phyloP scores from a whole-genome alignment of 1,139 yeast genomes.

The Arxiozyma bovina region DNA sequence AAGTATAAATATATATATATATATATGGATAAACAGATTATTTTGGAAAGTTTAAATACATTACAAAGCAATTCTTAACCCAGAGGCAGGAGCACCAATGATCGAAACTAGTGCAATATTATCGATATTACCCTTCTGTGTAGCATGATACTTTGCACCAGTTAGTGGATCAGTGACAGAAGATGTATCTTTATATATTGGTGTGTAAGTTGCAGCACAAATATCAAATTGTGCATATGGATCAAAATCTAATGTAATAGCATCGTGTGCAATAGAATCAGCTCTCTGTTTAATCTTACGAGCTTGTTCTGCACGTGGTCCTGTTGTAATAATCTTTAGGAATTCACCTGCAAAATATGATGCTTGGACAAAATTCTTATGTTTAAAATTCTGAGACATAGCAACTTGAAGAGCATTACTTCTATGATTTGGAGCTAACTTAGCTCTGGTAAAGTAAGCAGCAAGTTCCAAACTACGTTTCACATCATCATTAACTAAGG shows the following conservation, averaged over 20 bases:
- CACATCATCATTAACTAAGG: constrained; percentile 57
- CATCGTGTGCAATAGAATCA: constrained; percentile 74
- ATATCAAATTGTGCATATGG: constrained; percentile 85
- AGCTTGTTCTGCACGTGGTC: constrained; percentile 86
- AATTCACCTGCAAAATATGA: constrained; percentile 83
- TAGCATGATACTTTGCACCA: constrained; percentile 76
- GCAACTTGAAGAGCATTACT: constrained; percentile 90
- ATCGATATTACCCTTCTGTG: constrained; percentile 73
- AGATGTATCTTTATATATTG: constrained; percentile 73
- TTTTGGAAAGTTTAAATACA: neutral
- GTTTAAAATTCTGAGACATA: constrained; percentile 81
- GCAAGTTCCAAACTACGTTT: constrained; percentile 90
- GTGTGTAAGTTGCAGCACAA: constrained; percentile 81
- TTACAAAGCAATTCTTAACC: constrained; percentile 44
- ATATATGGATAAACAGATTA: too few relatives aligned
- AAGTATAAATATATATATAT: neutral
- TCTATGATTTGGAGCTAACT: constrained; percentile 74
- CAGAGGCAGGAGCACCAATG: constrained; percentile 95
- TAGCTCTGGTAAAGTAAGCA: constrained; percentile 84
- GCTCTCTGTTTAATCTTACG: constrained; percentile 70
- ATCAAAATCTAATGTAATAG: constrained; percentile 84
- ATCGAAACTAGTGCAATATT: constrained; percentile 65
- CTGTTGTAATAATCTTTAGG: constrained; percentile 55
- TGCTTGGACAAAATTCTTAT: constrained; percentile 82
- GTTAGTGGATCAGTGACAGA: constrained; percentile 74